Conservation (phyloP, 73 alveolate species). For the Tetrahymena thermophila region DNA sequence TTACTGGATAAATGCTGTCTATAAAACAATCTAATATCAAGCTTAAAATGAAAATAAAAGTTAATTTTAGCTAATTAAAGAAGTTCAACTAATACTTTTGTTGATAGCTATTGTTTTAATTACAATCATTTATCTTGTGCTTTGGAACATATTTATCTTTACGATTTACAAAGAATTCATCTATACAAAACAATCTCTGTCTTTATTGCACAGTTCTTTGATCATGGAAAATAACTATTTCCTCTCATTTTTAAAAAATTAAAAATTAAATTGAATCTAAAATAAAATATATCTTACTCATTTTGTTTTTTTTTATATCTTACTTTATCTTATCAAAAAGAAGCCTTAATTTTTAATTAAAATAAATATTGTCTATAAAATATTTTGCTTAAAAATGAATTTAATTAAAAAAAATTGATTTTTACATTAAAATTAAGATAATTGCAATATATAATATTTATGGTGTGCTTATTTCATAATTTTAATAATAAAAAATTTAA, state of each 20-base stretch:
- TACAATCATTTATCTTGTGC: neutral
- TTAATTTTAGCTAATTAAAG: neutral
- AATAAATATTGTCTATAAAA: too few species aligned
- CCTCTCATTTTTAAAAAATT: neutral
- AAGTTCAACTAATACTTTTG: neutral
- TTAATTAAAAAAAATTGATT: too few species aligned
- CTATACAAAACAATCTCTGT: neutral
- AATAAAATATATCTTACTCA: neutral
- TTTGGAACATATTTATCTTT: neutral
- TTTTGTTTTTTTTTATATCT: neutral
- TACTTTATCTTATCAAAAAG: too few species aligned
- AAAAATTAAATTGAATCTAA: neutral
- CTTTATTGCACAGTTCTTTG: neutral
- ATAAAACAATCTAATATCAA: neutral
- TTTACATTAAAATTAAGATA: too few species aligned
- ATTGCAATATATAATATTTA: too few species aligned
- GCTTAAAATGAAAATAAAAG: neutral
- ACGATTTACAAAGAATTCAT: neutral
- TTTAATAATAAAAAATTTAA: too few species aligned
- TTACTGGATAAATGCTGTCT: neutral
- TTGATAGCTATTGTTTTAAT: neutral
- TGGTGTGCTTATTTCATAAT: too few species aligned
- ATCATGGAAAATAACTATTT: neutral
- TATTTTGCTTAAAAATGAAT: too few species aligned
- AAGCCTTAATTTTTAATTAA: too few species aligned